Evolutionary conservation across 805 yeast species (phyloP).

Genomic region (Ogataea methylovora): DNA sequence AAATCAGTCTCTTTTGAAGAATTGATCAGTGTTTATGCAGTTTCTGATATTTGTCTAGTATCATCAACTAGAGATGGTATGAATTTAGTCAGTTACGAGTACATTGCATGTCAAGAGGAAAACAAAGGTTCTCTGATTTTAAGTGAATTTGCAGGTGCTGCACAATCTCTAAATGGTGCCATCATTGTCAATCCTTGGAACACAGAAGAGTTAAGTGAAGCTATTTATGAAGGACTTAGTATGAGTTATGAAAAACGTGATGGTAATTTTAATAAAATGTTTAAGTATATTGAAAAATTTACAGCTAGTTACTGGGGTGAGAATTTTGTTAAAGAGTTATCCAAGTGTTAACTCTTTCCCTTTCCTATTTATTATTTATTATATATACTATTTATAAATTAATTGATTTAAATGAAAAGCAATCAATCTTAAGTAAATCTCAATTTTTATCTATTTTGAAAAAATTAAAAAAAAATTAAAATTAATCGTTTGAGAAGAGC

Average conservation of each 20-base stretch:
- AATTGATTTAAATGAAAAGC: no score
- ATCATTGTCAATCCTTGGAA: constrained; percentile 97
- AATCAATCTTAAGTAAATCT: no score
- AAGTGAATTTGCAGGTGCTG: constrained; percentile 99
- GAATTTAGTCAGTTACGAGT: constrained; percentile 95
- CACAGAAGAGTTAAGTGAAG: constrained; percentile 83
- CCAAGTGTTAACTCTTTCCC: no score
- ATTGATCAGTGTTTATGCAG: constrained; percentile 76
- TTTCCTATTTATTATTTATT: no score
- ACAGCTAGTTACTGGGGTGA: constrained; percentile 98
- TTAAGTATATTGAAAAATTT: constrained; percentile 83
- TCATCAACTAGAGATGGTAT: constrained; percentile 96
- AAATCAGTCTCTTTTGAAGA: constrained; percentile 87
- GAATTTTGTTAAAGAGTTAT: constrained; percentile 82
- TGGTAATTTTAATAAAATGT: constrained; percentile 75
- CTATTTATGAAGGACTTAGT: constrained; percentile 81
- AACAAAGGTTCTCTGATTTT: constrained; percentile 81
- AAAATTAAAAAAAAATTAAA: no score
- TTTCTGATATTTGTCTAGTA: constrained; percentile 87
- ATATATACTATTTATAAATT: no score
- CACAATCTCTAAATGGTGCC: constrained; percentile 93
- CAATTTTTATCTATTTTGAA: no score
- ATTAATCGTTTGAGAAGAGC: no score
- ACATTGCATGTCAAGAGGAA: constrained; percentile 85
- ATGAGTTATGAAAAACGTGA: constrained; percentile 73